These are phyloP conservation scores for Westerdykella aurantiaca DNA, from an alignment of 2,329 filamentous ascomycete species.

Conservation along the genomic window DNA sequence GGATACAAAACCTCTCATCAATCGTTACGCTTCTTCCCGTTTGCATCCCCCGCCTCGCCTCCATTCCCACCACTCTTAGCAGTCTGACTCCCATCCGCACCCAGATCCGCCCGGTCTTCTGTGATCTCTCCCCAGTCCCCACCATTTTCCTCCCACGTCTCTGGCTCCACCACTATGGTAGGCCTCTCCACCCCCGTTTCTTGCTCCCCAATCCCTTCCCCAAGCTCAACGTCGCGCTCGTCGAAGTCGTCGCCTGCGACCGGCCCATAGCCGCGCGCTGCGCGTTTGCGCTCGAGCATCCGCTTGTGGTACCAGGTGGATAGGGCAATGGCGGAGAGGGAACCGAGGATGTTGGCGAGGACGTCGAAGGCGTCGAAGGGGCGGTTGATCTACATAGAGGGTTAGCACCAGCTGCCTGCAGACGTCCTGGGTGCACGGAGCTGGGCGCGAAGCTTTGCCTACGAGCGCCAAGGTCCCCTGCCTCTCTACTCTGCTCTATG, in stretches of 20 bases:
- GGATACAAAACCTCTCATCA: constrained; percentile 17
- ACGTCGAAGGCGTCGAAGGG: constrained; percentile 77
- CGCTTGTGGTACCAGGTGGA: constrained; percentile 92
- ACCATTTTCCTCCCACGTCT: constrained; percentile 89
- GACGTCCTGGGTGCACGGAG: background rate
- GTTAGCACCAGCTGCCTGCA: background rate
- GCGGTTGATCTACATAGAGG: constrained; percentile 39
- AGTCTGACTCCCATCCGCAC: constrained; percentile 18
- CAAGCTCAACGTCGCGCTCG: constrained; percentile 65
- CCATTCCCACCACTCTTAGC: constrained; percentile 10
- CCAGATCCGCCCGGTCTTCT: constrained; percentile 30
- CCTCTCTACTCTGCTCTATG: no score
- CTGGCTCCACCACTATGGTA: constrained; percentile 71
- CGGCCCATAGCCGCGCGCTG: constrained; percentile 64
- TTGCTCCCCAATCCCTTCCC: constrained; percentile 52
- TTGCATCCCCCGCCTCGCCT: constrained; percentile 19
- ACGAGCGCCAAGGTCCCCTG: no score
- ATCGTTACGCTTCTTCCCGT: constrained; percentile 41
- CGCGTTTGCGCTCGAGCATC: constrained; percentile 83
- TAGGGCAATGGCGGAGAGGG: constrained; percentile 62
- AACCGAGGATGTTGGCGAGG: constrained; percentile 78
- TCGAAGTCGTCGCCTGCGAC: constrained; percentile 57
- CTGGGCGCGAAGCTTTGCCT: no score
- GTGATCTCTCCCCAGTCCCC: constrained; percentile 60
- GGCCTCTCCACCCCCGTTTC: constrained; percentile 56